These are phyloP conservation scores for Auriscalpium microsporum DNA, from an alignment of 768 basidiomycete species.

Conservation along the genomic window DNA sequence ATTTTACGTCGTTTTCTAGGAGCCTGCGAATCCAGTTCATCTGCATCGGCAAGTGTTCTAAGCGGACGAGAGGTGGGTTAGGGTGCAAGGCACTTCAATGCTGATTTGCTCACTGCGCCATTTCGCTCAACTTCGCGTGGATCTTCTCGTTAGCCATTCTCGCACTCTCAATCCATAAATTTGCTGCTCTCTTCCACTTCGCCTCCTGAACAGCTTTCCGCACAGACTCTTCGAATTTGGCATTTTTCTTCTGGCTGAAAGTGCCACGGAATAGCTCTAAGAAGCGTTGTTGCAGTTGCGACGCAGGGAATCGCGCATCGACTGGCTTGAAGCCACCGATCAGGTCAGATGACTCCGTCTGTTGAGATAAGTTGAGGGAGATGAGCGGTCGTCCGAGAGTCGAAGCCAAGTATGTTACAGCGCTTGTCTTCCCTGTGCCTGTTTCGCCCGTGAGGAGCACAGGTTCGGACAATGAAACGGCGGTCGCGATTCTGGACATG, in stretches of 20 bases:
- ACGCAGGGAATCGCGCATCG: conserved; percentile 74
- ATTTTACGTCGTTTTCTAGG: conserved; percentile 70
- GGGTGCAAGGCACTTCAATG: neutral
- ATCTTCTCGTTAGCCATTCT: conserved; percentile 64
- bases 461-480: conserved; percentile 69
- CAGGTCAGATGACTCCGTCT: conserved; percentile 91
- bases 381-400: conserved; percentile 69
- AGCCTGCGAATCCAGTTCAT: conserved; percentile 30
- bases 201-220: conserved; percentile 73
- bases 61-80: neutral
- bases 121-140: conserved; percentile 25
- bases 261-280: conserved; percentile 74
- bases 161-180: conserved; percentile 74
- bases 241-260: conserved; percentile 86
- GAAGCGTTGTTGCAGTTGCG: conserved; percentile 63
- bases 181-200: conserved; percentile 79
- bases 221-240: conserved; percentile 74
- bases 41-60: conserved; percentile 13
- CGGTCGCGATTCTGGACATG: conserved; percentile 71
- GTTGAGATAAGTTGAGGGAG: conserved; percentile 90
- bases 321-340: conserved; percentile 96
- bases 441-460: conserved; percentile 93
- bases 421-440: conserved; percentile 97
- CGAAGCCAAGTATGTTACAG: conserved; percentile 78
- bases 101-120: conserved; percentile 13